These are phyloP conservation scores for Escovopsis sp. DNA, from an alignment of 2,329 filamentous ascomycete genomes.

Conservation along the genomic window DNA sequence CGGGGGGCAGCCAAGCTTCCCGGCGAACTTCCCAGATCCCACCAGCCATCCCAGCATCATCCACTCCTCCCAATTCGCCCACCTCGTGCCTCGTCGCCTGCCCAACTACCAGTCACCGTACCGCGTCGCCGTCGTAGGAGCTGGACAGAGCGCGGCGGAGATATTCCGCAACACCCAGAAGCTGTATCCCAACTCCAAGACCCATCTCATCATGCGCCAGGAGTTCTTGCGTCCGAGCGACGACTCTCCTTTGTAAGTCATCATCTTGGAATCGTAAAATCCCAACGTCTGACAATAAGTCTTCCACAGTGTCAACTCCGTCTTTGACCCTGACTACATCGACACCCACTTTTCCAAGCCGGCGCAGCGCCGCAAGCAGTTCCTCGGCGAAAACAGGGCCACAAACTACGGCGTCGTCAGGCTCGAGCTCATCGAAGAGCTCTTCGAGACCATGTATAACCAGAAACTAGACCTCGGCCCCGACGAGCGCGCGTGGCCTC, in stretches of 20 bases:
- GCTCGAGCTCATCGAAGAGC: constrained; percentile 73
- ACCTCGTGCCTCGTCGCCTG: constrained; percentile 45
- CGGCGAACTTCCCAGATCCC: constrained; percentile 43
- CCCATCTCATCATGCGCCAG: constrained; percentile 65
- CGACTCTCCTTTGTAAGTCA: constrained; percentile 78
- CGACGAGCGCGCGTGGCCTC: constrained; percentile 64
- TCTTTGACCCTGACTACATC: constrained; percentile 82
- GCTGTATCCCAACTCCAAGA: constrained; percentile 68
- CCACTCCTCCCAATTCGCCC: constrained; percentile 78
- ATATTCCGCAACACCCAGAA: constrained; percentile 82
- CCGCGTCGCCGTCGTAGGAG: constrained; percentile 72
- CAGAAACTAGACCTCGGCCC: constrained; percentile 58
- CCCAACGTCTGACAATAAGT: constrained; percentile 14
- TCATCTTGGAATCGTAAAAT: not conserved
- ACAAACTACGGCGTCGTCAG: constrained; percentile 95
- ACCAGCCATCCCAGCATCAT: constrained; percentile 58
- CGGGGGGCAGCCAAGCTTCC: constrained; percentile 53
- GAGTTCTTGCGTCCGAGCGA: constrained; percentile 81
- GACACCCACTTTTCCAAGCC: constrained; percentile 60
- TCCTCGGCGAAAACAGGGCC: constrained; percentile 55
- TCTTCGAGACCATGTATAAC: constrained; percentile 79
- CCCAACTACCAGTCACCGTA: constrained; percentile 41
- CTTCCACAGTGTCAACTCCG: constrained; percentile 64
- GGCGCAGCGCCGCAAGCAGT: constrained; percentile 41
- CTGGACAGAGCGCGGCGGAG: constrained; percentile 86